These are phyloP conservation scores for Talaromyces borbonicus DNA, from an alignment of 495 filamentous ascomycete genomes.

Conservation along the genomic window DNA sequence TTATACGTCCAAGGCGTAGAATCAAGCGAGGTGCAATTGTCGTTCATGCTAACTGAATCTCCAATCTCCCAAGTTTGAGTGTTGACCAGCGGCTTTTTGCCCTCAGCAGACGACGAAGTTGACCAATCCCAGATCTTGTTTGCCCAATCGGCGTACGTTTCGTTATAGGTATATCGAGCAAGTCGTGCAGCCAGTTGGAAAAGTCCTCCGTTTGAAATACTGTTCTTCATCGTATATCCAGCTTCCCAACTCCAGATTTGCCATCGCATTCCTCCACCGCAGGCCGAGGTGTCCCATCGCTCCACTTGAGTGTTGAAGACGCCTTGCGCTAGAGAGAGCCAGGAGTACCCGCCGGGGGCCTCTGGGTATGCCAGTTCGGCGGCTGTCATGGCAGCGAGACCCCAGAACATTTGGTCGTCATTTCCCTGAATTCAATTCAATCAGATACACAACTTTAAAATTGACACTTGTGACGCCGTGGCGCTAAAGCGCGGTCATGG, in stretches of 20 bases:
- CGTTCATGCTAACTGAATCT: slow-evolving; percentile 34
- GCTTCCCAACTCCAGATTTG: slow-evolving; percentile 32
- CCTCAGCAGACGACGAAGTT: too few relatives aligned
- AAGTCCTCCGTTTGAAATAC: slow-evolving; percentile 57
- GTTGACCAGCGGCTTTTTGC: slow-evolving; percentile 44
- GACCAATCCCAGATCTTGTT: slow-evolving; percentile 62
- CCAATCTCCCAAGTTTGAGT: slow-evolving; percentile 50
- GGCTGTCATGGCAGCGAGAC: slow-evolving; percentile 56
- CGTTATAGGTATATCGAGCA: slow-evolving; percentile 60
- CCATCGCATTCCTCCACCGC: slow-evolving; percentile 41
- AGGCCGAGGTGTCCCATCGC: slow-evolving; percentile 42
- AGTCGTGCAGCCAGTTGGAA: slow-evolving; percentile 64
- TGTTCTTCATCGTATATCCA: slow-evolving; percentile 51
- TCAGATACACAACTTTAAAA: slow-evolving; percentile 10
- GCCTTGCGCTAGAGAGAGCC: slow-evolving; percentile 61
- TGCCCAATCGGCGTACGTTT: slow-evolving; percentile 62
- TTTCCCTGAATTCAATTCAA: slow-evolving; percentile 38
- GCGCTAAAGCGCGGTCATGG: background rate
- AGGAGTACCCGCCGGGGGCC: slow-evolving; percentile 43
- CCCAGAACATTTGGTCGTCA: slow-evolving; percentile 64
- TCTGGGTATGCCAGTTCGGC: slow-evolving; percentile 54
- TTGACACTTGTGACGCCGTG: background rate
- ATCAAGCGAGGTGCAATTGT: slow-evolving; percentile 21
- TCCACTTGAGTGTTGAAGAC: slow-evolving; percentile 56
- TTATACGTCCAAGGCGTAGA: slow-evolving; percentile 62